phyloP scores from a whole-genome alignment of 163 green algal species.

The Chlamydomonas reinhardtii region DNA sequence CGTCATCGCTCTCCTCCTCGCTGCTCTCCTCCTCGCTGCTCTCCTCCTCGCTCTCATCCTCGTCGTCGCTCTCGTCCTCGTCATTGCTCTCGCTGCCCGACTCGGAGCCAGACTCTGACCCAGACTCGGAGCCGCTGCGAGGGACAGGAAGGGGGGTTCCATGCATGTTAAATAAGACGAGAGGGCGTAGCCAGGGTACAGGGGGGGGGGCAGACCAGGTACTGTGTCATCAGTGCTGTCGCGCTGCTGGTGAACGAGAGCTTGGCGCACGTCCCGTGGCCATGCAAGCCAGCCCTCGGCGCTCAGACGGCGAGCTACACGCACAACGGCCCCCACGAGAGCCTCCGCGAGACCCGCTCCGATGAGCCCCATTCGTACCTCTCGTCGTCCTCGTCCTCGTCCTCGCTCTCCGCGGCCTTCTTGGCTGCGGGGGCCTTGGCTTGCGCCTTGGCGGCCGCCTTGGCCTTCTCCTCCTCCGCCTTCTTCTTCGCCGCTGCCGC shows the following conservation, averaged over 20 bases:
- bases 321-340: too few relatives aligned
- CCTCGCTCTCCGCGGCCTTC: conserved; percentile 35
- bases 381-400: conserved; percentile 51
- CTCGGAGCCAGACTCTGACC: conserved; percentile 52
- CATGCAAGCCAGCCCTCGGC: too few relatives aligned
- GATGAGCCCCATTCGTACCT: too few relatives aligned
- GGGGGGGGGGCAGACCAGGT: too few relatives aligned
- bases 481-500: conserved; percentile 17
- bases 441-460: conserved; percentile 30
- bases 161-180: too few relatives aligned
- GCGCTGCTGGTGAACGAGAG: too few relatives aligned
- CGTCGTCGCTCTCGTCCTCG: conserved; percentile 48
- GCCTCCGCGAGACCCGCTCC: too few relatives aligned
- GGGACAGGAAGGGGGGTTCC: neutral
- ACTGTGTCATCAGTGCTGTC: too few relatives aligned
- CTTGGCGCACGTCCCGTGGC: too few relatives aligned
- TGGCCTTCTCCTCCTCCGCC: conserved; percentile 55
- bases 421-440: conserved; percentile 19
- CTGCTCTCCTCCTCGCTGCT: conserved; percentile 45
- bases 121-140: conserved; percentile 38
- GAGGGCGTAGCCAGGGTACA: too few relatives aligned
- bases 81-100: neutral
- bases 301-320: too few relatives aligned
- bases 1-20: conserved; percentile 55
- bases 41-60: conserved; percentile 15